Percentiles rank a stretch among this genome's conserved stretches.
Evolutionary conservation across 164 flowering plant genomes (phyloP).

Genomic region (Vitis rupestris): DNA sequence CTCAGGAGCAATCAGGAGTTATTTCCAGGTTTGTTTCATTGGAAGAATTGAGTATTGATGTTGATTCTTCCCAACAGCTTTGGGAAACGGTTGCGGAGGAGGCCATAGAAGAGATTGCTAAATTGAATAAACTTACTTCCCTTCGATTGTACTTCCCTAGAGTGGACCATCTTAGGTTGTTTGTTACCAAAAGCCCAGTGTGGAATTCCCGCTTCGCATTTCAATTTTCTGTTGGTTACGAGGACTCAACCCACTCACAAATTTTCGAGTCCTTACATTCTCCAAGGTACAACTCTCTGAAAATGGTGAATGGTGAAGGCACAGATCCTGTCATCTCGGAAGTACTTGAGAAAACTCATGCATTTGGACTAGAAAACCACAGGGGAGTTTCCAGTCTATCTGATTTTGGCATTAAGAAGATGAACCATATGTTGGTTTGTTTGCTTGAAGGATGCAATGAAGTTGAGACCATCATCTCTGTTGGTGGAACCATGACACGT

Average conservation of each 20-base stretch:
- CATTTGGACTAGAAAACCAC: constrained; percentile 14
- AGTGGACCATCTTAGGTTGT: background rate
- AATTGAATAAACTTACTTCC: background rate
- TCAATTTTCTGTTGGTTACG: constrained; percentile 11
- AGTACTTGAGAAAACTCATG: constrained; percentile 9
- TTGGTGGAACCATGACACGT: background rate
- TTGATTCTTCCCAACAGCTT: background rate
- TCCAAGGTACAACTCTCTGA: constrained; percentile 4
- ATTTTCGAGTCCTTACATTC: background rate
- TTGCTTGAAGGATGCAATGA: constrained; percentile 8
- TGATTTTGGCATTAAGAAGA: constrained; percentile 8
- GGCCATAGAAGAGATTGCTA: constrained; percentile 5
- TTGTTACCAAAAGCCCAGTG: background rate
- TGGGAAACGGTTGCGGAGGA: constrained; percentile 1
- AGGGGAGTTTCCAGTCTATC: constrained; percentile 10
- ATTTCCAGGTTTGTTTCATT: constrained; percentile 4
- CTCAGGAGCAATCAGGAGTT: background rate
- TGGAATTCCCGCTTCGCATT: constrained; percentile 11
- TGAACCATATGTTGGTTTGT: constrained; percentile 7
- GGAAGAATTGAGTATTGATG: constrained; percentile 25
- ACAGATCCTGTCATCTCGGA: background rate
- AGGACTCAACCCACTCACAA: background rate
- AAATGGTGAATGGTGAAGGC: constrained; percentile 10
- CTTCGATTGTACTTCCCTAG: constrained; percentile 16
- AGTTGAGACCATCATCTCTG: constrained; percentile 6